phyloP scores from a whole-genome alignment of 2,329 filamentous ascomycete genomes.

The Stagonosporopsis tanaceti region DNA sequence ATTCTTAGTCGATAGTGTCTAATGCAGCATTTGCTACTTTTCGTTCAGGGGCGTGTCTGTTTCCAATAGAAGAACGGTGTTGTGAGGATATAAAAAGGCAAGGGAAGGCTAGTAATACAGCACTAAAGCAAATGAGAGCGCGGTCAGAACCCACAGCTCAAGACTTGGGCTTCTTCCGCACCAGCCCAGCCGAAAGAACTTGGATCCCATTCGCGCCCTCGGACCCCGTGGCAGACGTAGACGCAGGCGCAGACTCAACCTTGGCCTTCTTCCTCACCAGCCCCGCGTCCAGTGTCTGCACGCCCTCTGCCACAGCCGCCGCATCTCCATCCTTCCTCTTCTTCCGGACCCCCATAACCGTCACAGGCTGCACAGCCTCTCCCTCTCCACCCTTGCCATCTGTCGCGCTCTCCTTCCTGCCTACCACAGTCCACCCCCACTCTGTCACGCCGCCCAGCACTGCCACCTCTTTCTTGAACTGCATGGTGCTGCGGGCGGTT shows the following conservation, averaged over 20 bases:
- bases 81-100: background rate
- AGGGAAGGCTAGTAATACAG: background rate
- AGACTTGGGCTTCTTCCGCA: constrained; percentile 47
- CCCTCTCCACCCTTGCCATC: background rate
- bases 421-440: constrained; percentile 42
- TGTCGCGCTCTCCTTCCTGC: constrained; percentile 31
- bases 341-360: constrained; percentile 45
- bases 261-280: constrained; percentile 47
- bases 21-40: constrained; percentile 9
- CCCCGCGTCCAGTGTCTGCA: constrained; percentile 29
- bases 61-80: background rate
- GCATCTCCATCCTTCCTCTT: constrained; percentile 42
- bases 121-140: background rate
- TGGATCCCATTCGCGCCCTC: constrained; percentile 34
- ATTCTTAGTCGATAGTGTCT: constrained; percentile 19
- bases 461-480: constrained; percentile 75
- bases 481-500: constrained; percentile 69
- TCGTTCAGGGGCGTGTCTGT: background rate
- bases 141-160: constrained; percentile 18
- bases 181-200: constrained; percentile 39
- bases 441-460: constrained; percentile 43
- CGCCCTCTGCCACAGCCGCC: constrained; percentile 10
- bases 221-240: constrained; percentile 3
- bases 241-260: constrained; percentile 22
- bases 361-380: constrained; percentile 27